Base-by-base conservation (phyloP, 371 early-diverging fungal genomes). In the Synchytrium microbalum region DNA sequence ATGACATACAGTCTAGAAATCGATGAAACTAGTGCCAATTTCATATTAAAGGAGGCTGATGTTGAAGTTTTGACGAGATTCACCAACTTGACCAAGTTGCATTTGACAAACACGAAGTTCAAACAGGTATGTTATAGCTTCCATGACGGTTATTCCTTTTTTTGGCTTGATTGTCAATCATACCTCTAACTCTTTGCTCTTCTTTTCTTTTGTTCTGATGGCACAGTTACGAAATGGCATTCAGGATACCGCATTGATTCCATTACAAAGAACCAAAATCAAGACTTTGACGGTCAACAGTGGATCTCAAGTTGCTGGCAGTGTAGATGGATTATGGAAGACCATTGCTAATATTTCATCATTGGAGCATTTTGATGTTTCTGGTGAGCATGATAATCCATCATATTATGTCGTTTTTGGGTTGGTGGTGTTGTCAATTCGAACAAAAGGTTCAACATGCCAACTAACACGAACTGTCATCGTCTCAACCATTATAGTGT, bases 121-220 rank as follows among this genome's bases (percentile, higher is more conserved):
- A 38, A 38, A 38, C 46, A 38, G 46, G 46, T 38, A 19, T 38
- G 46, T 38, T 38, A n/a, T n/a, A n/a, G n/a, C n/a, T n/a, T n/a
- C n/a, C n/a, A n/a, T n/a, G n/a, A n/a, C n/a, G n/a, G n/a, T n/a
- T n/a, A n/a, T n/a, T n/a, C n/a, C n/a, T 38, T 38, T 38, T 38
- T 38, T 10, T 10, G 10, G 46, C 46, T 19, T 5, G 5, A 19
- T 19, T 38, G 46, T 10, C 19, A 38, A 38, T 38, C 46, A 38
- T n/a, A n/a, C n/a, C n/a, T n/a, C n/a, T n/a, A n/a, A n/a, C n/a
- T n/a, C n/a, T n/a, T n/a, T n/a, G n/a, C n/a, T n/a, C n/a, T n/a
- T n/a, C n/a, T n/a, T n/a, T n/a, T n/a, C n/a, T n/a, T n/a, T n/a
- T n/a, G n/a, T n/a, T n/a, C n/a, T n/a, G n/a, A n/a, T n/a, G 19